phyloP scores from a whole-genome alignment of 352 stramenopile genomes.

The Phytopythium cucurbitacearum region DNA sequence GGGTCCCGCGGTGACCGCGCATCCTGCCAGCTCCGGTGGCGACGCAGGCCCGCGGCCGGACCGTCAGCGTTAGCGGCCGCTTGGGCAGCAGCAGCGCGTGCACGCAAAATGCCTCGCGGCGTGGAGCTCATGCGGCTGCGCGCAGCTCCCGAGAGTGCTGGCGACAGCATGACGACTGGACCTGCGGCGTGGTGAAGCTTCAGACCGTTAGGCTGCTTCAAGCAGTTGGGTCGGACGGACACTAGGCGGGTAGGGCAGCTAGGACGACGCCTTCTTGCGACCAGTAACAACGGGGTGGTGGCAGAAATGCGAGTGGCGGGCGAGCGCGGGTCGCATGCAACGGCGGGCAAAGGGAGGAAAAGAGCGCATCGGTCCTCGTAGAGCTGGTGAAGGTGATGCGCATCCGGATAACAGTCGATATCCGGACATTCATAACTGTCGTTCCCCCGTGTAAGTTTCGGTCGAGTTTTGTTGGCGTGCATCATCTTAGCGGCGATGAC shows the following conservation, averaged over 20 bases:
- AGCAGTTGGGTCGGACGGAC: too few species aligned
- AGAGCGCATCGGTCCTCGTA: too few species aligned
- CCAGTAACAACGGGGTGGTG: not conserved
- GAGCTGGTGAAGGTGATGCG: too few species aligned
- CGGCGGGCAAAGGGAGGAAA: too few species aligned
- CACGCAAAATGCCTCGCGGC: constrained; percentile 11
- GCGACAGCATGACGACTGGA: constrained; percentile 42
- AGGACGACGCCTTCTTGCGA: too few species aligned
- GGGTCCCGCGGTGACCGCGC: constrained; percentile 11
- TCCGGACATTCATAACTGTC: not conserved
- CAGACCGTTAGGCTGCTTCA: not conserved
- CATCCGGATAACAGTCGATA: too few species aligned
- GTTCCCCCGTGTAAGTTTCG: not conserved
- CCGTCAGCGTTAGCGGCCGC: constrained; percentile 6
- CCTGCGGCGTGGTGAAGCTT: not conserved
- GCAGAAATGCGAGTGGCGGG: not conserved
- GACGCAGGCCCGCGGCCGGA: constrained; percentile 10
- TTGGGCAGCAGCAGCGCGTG: constrained; percentile 13
- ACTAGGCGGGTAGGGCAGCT: too few species aligned
- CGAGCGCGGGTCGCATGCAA: too few species aligned
- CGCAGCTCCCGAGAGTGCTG: constrained; percentile 53
- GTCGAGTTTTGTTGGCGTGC: not conserved
- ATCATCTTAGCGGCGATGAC: not conserved
- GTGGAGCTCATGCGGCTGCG: constrained; percentile 36
- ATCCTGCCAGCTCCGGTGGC: constrained; percentile 36